Conservation (phyloP, 1,139 yeast species). For the Debaryomyces nepalensis region DNA sequence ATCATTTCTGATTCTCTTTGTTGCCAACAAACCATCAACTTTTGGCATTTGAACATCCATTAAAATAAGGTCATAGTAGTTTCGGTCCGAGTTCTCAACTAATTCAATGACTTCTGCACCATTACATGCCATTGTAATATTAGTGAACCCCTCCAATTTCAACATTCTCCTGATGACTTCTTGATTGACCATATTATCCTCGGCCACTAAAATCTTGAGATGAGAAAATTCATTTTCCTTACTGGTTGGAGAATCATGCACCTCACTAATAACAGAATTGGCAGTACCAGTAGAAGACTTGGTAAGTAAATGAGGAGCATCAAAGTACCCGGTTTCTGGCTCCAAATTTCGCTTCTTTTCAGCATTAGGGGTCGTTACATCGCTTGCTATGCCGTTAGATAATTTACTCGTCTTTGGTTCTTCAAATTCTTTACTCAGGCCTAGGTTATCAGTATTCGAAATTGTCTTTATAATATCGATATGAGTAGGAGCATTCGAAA, state of each 20-base stretch:
- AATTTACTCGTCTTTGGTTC: neutral
- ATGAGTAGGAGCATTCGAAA: neutral
- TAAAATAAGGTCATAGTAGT: conserved; percentile 70
- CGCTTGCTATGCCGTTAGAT: neutral
- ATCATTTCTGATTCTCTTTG: conserved; percentile 69
- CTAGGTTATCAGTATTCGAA: neutral
- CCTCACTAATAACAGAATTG: conserved; percentile 35
- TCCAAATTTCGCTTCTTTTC: conserved; percentile 8
- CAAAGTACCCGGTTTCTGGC: conserved; percentile 25
- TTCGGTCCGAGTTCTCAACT: conserved; percentile 55
- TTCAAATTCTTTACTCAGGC: neutral
- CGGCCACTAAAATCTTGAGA: conserved; percentile 81
- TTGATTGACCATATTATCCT: conserved; percentile 89
- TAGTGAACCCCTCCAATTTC: conserved; percentile 71
- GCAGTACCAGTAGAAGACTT: conserved; percentile 64
- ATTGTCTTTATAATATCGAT: neutral
- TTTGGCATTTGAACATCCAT: conserved; percentile 99
- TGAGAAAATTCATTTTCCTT: conserved; percentile 38
- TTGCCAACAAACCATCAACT: conserved; percentile 84
- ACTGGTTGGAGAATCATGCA: conserved; percentile 23
- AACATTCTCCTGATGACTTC: conserved; percentile 89
- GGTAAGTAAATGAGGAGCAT: conserved; percentile 52
- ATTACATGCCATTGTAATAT: conserved; percentile 78
- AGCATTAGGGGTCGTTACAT: neutral
- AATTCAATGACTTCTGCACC: conserved; percentile 85